A percentile compares a stretch with the other conserved stretches of the same genome.
Conservation (phyloP, 2,329 filamentous ascomycete species). For the Sporothrix variecibatus region DNA sequence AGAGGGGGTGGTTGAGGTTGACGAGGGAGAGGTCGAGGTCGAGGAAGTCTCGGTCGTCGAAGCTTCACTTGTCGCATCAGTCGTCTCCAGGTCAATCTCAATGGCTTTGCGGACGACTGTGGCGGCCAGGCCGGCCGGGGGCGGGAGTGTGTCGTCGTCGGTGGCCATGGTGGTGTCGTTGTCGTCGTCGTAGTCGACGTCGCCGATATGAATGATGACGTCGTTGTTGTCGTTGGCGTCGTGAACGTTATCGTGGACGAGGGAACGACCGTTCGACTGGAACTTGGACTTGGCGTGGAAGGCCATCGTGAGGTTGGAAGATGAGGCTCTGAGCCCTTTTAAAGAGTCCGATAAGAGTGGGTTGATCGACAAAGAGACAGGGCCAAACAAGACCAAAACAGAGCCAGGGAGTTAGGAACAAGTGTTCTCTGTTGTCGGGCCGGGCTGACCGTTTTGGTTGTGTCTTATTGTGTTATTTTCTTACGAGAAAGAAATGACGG, state of each 20-base stretch:
- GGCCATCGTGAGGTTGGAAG: background rate
- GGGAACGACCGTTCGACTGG: background rate
- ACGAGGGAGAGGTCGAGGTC: background rate
- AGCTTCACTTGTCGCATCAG: background rate
- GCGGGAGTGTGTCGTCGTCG: background rate
- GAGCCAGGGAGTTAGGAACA: background rate
- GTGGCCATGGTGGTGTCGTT: background rate
- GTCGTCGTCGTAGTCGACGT: background rate
- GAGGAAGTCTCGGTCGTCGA: background rate
- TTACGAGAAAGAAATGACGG: background rate
- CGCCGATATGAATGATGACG: conserved; percentile 18
- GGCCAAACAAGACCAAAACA: too few species aligned
- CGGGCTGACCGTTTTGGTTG: background rate
- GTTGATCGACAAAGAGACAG: background rate
- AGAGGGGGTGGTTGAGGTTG: background rate
- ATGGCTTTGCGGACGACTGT: background rate
- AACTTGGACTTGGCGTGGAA: background rate
- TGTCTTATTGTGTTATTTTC: background rate
- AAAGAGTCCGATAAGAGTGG: background rate
- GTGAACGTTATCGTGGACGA: background rate
- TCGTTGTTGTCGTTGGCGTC: background rate
- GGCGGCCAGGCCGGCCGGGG: conserved; percentile 3
- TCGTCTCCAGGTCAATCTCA: background rate
- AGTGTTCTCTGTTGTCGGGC: background rate
- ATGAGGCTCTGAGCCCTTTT: background rate